Evolutionary conservation across 208 protist genomes (phyloP).

Genomic region (Phytomonas sp.): DNA sequence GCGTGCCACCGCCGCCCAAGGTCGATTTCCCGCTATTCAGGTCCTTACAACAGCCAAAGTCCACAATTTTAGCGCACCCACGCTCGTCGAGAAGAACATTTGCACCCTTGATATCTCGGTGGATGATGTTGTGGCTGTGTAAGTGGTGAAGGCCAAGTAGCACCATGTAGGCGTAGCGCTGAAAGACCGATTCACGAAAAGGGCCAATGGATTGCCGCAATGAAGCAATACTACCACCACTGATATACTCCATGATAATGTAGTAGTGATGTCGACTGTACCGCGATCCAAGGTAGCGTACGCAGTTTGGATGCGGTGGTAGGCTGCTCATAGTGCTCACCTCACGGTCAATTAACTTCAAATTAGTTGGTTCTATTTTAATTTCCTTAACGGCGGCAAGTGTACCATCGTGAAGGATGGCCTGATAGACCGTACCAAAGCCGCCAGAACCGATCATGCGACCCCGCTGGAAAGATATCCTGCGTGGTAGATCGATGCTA

Average conservation of each 20-base stretch:
- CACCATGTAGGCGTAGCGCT: constrained; percentile 70
- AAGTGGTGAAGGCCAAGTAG: constrained; percentile 64
- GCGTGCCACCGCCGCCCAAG: constrained; percentile 45
- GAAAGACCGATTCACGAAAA: constrained; percentile 61
- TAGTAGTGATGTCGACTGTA: constrained; percentile 60
- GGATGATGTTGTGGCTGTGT: constrained; percentile 72
- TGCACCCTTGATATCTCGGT: constrained; percentile 87
- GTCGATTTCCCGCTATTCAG: constrained; percentile 37
- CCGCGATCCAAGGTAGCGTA: constrained; percentile 66
- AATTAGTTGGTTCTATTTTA: constrained; percentile 40
- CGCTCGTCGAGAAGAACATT: constrained; percentile 85
- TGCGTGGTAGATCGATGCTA: too few relatives aligned
- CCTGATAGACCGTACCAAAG: constrained; percentile 73
- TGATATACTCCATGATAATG: constrained; percentile 84
- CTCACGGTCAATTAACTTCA: constrained; percentile 63
- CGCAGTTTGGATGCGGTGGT: constrained; percentile 65
- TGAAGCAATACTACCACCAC: constrained; percentile 71
- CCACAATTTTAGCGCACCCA: constrained; percentile 86
- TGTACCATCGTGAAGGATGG: constrained; percentile 46
- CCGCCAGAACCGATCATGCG: constrained; percentile 54
- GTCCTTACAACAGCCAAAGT: constrained; percentile 89
- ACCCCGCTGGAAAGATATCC: constrained; percentile 46
- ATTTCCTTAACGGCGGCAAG: constrained; percentile 73
- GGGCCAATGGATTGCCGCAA: constrained; percentile 41
- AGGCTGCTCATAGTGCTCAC: constrained; percentile 55